Base-by-base conservation (phyloP, 108 stramenopile species). In the Skeletonema marinoi region DNA sequence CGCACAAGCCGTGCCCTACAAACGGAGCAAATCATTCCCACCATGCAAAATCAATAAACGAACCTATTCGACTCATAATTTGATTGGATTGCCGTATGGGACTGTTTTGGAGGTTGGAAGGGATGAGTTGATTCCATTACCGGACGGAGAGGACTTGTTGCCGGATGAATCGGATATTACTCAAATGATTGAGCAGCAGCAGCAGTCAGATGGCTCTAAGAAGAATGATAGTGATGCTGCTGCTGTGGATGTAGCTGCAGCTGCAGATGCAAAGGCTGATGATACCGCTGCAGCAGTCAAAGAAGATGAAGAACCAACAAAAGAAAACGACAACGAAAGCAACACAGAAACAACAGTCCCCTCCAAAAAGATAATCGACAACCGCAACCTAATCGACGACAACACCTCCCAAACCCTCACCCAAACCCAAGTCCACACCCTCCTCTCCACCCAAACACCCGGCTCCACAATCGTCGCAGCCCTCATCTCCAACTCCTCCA, bases 41-140 rank as follows among this genome's bases (percentile, higher is more conserved):
- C 87, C 91, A 4, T 79, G 92, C 66, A 95, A 95, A 66, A 89
- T 95, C 67, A 88, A 89, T 74, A 92, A 91, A 68, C 82, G 90
- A 56, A 75, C 88, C 25, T 92, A 90, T 71, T 38, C 78, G 2
- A 96, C 95, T 0, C 41, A 74, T 38, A 77, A 83, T 67, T 71
- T 96, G 42, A 79, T 92, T 10, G 92, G 92, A 1, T 65, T 96
- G 7, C 83, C 89, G 11, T 96, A 94, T 69, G 95, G 95, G 2
- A 88, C 89, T 3, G 95, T 96, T 13, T 54, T 96, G 71, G 93
- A 96, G 74, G 66, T 96, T 11, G 78, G 67, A 0, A 54, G 38
- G 14, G 70, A 76, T 14, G 36, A 65, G 10, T 68, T 94, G 67
- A 48, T 85, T 30, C 87, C 90, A 8, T 70, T 94, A 25, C 74